Percentiles rank a stretch among this genome's conserved stretches.
Conservation (phyloP, 495 filamentous ascomycete species). For the Filosporella fistucella region DNA sequence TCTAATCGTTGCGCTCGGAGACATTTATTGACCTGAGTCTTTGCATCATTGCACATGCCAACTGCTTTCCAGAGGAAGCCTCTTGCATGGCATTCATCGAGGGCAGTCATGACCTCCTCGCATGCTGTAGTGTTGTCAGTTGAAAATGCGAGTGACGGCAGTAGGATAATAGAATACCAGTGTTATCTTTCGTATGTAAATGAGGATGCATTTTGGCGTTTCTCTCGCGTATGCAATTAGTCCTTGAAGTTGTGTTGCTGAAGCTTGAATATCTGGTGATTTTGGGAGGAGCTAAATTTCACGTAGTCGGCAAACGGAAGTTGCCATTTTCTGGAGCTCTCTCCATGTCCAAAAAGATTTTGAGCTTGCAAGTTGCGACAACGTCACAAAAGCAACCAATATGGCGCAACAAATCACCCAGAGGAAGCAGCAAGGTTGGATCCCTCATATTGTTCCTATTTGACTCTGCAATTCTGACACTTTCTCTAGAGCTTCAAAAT, state of each 20-base stretch:
- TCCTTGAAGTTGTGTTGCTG: background rate
- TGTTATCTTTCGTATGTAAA: constrained; percentile 85
- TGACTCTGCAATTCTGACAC: constrained; percentile 1
- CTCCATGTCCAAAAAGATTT: background rate
- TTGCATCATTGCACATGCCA: constrained; percentile 86
- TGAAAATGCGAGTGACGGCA: background rate
- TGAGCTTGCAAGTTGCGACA: constrained; percentile 5
- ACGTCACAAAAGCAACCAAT: constrained; percentile 6
- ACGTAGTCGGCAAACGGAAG: constrained; percentile 1
- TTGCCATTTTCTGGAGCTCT: constrained; percentile 2
- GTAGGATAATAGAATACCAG: constrained; percentile 45
- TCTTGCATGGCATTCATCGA: constrained; percentile 92
- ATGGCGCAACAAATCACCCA: constrained; percentile 29
- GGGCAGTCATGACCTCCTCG: constrained; percentile 84
- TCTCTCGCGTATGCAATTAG: constrained; percentile 1
- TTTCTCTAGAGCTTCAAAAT: constrained; percentile 72
- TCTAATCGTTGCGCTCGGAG: constrained; percentile 73
- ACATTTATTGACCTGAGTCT: constrained; percentile 76
- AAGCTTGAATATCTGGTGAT: background rate
- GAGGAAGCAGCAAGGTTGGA: constrained; percentile 82
- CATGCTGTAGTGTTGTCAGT: constrained; percentile 55
- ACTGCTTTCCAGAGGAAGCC: constrained; percentile 86
- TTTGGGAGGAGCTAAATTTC: background rate
- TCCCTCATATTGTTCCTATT: background rate
- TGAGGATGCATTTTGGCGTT: constrained; percentile 92